phyloP scores from a whole-genome alignment of 352 stramenopile genomes.

The Pythium coloratum region DNA sequence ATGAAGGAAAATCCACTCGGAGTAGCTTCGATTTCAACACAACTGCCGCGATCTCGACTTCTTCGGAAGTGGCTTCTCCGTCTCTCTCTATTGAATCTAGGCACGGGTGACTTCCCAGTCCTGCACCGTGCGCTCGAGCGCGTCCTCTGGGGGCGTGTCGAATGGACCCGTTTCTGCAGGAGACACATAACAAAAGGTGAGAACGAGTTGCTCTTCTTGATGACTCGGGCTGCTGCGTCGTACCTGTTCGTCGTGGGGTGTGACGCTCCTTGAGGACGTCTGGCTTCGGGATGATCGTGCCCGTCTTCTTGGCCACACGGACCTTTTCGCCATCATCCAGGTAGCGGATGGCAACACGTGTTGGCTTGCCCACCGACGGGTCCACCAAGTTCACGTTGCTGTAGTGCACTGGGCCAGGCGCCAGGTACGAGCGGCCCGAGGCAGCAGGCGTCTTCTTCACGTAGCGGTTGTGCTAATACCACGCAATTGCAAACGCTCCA shows the following conservation, averaged over 20 bases:
- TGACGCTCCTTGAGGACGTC: slow-evolving; percentile 89
- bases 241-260: slow-evolving; percentile 78
- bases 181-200: neutral
- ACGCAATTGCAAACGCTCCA: neutral
- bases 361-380: slow-evolving; percentile 78
- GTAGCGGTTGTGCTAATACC: slow-evolving; percentile 64
- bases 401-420: slow-evolving; percentile 84
- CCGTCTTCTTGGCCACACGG: slow-evolving; percentile 93
- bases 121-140: slow-evolving; percentile 76
- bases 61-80: neutral
- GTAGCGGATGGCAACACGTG: slow-evolving; percentile 77
- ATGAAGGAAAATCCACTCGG: neutral
- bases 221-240: neutral
- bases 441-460: slow-evolving; percentile 76
- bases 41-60: neutral
- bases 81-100: slow-evolving; percentile 36
- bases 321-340: slow-evolving; percentile 94
- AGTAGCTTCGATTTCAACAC: neutral
- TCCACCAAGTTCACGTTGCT: slow-evolving; percentile 87
- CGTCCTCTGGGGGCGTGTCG: slow-evolving; percentile 77
- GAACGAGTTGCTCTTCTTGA: neutral
- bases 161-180: slow-evolving; percentile 71
- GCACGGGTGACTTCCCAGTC: slow-evolving; percentile 73
- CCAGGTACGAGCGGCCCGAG: slow-evolving; percentile 74
- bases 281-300: slow-evolving; percentile 95